Percentiles rank a stretch among this genome's conserved stretches.
These are phyloP conservation scores for Trametes hirsuta DNA, from an alignment of 1,284 basidiomycete species.

Conservation along the genomic window DNA sequence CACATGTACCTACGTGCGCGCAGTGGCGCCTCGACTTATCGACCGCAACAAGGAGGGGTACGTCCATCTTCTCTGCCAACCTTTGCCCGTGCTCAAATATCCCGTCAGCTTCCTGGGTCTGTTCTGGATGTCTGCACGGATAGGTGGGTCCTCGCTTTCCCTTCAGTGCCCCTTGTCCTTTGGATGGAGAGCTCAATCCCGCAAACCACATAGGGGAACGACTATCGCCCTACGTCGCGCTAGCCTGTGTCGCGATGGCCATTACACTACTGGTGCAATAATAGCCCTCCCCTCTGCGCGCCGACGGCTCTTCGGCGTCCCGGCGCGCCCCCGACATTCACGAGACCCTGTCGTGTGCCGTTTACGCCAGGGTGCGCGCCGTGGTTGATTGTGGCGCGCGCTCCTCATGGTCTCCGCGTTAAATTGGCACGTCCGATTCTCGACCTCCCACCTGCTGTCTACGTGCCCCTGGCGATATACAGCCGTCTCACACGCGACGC, in stretches of 20 bases:
- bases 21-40: conserved; percentile 86
- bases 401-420: background rate
- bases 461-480: background rate
- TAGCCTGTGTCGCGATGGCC: conserved; percentile 59
- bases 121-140: conserved; percentile 93
- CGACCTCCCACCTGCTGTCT: background rate
- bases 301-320: background rate
- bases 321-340: background rate
- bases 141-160: conserved; percentile 59
- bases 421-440: background rate
- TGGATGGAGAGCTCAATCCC: background rate
- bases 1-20: conserved; percentile 95
- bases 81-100: background rate
- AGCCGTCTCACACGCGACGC: background rate
- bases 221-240: conserved; percentile 68
- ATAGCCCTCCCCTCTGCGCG: background rate
- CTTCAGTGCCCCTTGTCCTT: background rate
- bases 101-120: conserved; percentile 77
- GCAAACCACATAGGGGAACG: conserved; percentile 53
- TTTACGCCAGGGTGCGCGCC: background rate
- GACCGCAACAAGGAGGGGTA: conserved; percentile 96
- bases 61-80: conserved; percentile 31
- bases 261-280: conserved; percentile 39
- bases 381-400: background rate
- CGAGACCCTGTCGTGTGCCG: background rate